Base-by-base conservation (phyloP, 805 yeast genomes). In the Kodamaea kakaduensis region DNA sequence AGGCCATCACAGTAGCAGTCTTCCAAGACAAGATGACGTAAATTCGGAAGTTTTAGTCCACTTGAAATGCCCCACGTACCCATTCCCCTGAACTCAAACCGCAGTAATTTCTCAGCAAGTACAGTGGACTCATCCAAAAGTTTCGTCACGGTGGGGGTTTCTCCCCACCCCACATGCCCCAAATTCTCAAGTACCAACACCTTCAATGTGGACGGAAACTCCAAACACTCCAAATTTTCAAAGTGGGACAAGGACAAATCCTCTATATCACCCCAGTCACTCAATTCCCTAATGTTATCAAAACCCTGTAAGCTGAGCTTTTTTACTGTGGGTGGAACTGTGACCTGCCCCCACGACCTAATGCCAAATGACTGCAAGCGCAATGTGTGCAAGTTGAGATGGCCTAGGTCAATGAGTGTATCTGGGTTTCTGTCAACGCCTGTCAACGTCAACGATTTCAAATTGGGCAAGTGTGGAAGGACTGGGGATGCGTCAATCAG, bases 381-480 rank as follows among this genome's bases (percentile, higher is more conserved):
- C 12, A 26, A 6, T 5, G 5, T 26, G 18, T 13, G 29, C 12
- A 26, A 9, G 17, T 16, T 16, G 18, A n/a, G 19, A 9, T 16
- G 29, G 6, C n/a, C 29, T n/a, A 26, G 29, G 19, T 26, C 29
- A 10, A 15, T 4, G 8, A 17, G 12, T 5, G 13, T 5, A 17
- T 25, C 29, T 4, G 29, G 4, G 19, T 7, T 6, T 4, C 5
- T 7, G 12, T 10, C 15, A 12, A 6, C 6, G 10, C 17, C 17
- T 10, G 19, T 13, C 6, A 26, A 26, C 9, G 9, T 9, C 19
- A 26, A 16, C n/a, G 15, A n/a, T 5, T 14, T 12, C 29, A 26
- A 26, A 16, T 26, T 26, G 10, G 15, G 19, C 19, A 26, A 26
- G 12, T n/a, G n/a, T n/a, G n/a, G n/a, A n/a, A n/a, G n/a, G n/a